Evolutionary conservation across 345 rosid genomes (phyloP).

Genomic region (Eucalyptus leucophloia): DNA sequence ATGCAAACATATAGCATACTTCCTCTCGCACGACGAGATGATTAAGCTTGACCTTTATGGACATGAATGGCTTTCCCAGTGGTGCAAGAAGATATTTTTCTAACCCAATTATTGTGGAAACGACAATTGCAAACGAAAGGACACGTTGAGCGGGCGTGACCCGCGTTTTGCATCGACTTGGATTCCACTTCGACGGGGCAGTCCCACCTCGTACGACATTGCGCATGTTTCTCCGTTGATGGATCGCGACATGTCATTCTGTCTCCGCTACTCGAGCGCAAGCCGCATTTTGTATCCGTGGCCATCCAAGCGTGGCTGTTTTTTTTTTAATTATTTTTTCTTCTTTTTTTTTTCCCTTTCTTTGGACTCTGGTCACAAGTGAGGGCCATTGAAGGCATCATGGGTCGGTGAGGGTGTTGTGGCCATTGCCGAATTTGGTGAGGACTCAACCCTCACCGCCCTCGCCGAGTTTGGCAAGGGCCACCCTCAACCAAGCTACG

Average conservation of each 20-base stretch:
- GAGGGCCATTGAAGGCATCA: no score
- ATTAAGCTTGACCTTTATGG: background rate
- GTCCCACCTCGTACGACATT: background rate
- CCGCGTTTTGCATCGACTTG: background rate
- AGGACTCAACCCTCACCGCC: no score
- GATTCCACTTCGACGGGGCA: background rate
- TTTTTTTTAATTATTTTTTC: no score
- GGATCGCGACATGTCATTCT: background rate
- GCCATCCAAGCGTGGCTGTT: background rate
- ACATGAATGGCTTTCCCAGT: background rate
- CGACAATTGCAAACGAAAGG: background rate
- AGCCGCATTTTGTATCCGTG: background rate
- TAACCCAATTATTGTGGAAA: background rate
- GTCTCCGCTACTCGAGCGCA: background rate
- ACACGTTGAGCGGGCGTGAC: background rate
- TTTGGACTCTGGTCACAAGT: no score
- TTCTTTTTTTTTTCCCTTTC: no score
- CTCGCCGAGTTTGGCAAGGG: no score
- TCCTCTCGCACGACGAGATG: background rate
- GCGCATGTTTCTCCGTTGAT: background rate
- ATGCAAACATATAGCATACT: background rate
- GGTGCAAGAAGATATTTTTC: background rate
- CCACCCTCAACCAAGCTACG: rapidly evolving
- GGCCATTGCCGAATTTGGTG: no score
- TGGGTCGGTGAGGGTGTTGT: no score